A percentile compares a stretch with the other conserved stretches of the same genome.
Conservation (phyloP, 176 grass and related monocot genomes). For the Canna indica region DNA sequence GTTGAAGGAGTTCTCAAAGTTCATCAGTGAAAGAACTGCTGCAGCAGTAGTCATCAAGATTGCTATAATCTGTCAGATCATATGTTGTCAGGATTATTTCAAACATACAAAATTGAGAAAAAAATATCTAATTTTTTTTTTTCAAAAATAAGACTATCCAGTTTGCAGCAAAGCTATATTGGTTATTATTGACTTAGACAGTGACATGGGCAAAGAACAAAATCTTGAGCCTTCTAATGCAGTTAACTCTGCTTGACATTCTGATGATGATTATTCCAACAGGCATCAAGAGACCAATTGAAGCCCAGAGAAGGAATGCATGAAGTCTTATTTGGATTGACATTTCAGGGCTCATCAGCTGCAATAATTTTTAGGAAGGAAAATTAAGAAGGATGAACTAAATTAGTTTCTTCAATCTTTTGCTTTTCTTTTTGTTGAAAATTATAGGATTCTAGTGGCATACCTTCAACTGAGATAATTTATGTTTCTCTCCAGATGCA, state of each 20-base stretch:
- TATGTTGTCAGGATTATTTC: not conserved
- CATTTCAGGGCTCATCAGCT: slow-evolving; percentile 48
- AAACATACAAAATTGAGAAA: not conserved
- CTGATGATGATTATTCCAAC: slow-evolving; percentile 71
- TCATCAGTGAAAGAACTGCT: slow-evolving; percentile 55
- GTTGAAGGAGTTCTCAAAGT: slow-evolving; percentile 93
- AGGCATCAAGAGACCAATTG: slow-evolving; percentile 83
- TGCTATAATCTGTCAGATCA: slow-evolving; percentile 45
- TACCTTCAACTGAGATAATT: slow-evolving; percentile 45
- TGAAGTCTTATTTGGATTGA: slow-evolving; percentile 78
- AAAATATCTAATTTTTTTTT: too few relatives aligned
- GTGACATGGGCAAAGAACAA: slow-evolving; percentile 81
- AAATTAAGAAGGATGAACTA: too few relatives aligned
- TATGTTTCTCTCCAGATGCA: slow-evolving; percentile 20
- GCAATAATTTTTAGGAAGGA: not conserved
- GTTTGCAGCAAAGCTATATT: too few relatives aligned
- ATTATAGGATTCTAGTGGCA: not conserved
- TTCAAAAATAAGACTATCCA: too few relatives aligned
- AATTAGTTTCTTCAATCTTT: too few relatives aligned
- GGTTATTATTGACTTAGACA: slow-evolving; percentile 55
- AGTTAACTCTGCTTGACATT: slow-evolving; percentile 47
- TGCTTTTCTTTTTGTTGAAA: not conserved
- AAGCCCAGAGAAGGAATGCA: slow-evolving; percentile 83
- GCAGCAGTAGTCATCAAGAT: slow-evolving; percentile 62
- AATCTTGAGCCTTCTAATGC: slow-evolving; percentile 29